A percentile compares a stretch with the other conserved stretches of the same genome.
Evolutionary conservation across 1,284 basidiomycete species (phyloP).

Genomic region (Cutaneotrichosporon sp.): DNA sequence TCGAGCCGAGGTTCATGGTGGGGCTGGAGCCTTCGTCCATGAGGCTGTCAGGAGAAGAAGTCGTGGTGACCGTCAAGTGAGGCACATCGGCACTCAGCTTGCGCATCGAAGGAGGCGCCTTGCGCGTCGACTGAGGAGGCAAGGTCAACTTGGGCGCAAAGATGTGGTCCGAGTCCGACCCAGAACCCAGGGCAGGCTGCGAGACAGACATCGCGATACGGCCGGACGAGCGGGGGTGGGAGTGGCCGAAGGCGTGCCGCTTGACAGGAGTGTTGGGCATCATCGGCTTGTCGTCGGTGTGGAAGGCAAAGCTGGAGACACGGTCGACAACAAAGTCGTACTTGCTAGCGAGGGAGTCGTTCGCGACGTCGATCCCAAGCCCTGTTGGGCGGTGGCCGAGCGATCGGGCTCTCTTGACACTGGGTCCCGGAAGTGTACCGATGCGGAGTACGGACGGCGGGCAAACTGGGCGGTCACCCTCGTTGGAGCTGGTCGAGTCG

Average conservation of each 20-base stretch:
- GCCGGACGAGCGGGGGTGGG: conserved; percentile 15
- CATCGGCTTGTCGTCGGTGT: conserved; percentile 38
- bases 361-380: conserved; percentile 33
- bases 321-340: conserved; percentile 50
- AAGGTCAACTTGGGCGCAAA: conserved; percentile 14
- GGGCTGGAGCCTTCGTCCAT: conserved; percentile 47
- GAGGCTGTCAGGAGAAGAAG: conserved; percentile 46
- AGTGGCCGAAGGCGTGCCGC: conserved; percentile 41
- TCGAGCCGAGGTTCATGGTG: conserved; percentile 35
- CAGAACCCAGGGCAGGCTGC: conserved; percentile 18
- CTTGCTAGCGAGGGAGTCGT: conserved; percentile 26
- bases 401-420: conserved; percentile 23
- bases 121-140: conserved; percentile 23
- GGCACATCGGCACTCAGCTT: conserved; percentile 24
- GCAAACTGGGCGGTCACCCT: conserved; percentile 21
- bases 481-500: conserved; percentile 39
- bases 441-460: conserved; percentile 26
- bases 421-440: conserved; percentile 13
- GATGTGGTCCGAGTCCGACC: neutral
- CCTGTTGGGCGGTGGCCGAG: conserved; percentile 18
- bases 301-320: conserved; percentile 31
- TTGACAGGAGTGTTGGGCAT: conserved; percentile 56
- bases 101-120: conserved; percentile 24
- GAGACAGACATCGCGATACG: conserved; percentile 22
- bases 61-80: conserved; percentile 39